phyloP scores from a whole-genome alignment of 768 basidiomycete genomes.

The Terana coerulea region DNA sequence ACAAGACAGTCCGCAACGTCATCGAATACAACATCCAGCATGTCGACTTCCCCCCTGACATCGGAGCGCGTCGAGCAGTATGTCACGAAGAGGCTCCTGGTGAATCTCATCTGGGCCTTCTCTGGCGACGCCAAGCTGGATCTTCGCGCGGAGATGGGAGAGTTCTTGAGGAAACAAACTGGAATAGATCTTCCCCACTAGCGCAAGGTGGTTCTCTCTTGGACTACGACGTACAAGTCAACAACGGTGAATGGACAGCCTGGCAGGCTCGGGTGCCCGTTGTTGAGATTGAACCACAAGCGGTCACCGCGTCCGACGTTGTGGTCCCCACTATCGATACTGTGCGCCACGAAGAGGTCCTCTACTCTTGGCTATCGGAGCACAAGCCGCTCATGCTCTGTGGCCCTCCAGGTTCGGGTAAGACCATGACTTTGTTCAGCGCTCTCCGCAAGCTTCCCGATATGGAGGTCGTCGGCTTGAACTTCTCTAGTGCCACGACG shows the following conservation, averaged over 20 bases:
- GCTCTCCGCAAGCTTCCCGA: slow-evolving; percentile 96
- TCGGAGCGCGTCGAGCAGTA: slow-evolving; percentile 87
- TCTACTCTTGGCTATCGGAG: slow-evolving; percentile 98
- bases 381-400: slow-evolving; percentile 98
- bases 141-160: slow-evolving; percentile 83
- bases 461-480: slow-evolving; percentile 98
- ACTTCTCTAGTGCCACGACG: slow-evolving; percentile 98
- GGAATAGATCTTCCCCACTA: slow-evolving; percentile 87
- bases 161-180: slow-evolving; percentile 79
- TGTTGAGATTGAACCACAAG: slow-evolving; percentile 96
- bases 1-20: slow-evolving; percentile 92
- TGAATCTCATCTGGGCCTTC: slow-evolving; percentile 97
- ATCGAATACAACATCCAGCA: slow-evolving; percentile 95
- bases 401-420: slow-evolving; percentile 99
- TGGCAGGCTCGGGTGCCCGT: slow-evolving; percentile 93
- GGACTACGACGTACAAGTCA: slow-evolving; percentile 91
- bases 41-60: slow-evolving; percentile 87
- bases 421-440: slow-evolving; percentile 99
- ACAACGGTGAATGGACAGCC: slow-evolving; percentile 80
- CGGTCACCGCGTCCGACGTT: slow-evolving; percentile 92
- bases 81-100: slow-evolving; percentile 81
- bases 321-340: slow-evolving; percentile 99
- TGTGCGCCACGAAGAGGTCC: slow-evolving; percentile 95
- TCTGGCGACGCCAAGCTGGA: slow-evolving; percentile 95
- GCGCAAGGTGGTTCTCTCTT: slow-evolving; percentile 78